These are phyloP conservation scores for Psilocybe tampanensis DNA, from an alignment of 768 basidiomycete species.

Conservation along the genomic window DNA sequence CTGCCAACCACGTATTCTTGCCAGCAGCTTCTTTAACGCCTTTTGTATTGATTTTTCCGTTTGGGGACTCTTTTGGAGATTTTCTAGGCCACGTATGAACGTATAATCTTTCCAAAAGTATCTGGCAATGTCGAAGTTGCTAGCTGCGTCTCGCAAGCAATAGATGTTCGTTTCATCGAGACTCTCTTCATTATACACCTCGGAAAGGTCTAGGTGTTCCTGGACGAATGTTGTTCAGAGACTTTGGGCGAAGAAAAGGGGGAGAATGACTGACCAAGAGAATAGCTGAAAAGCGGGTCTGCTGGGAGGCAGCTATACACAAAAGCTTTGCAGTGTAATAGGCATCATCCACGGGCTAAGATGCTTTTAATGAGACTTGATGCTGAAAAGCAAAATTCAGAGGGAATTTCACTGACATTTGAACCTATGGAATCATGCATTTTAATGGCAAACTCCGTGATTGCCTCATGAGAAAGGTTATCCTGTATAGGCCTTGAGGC, in stretches of 20 bases:
- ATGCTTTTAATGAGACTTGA: not conserved
- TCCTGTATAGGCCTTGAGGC: conserved; percentile 63
- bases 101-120: conserved; percentile 43
- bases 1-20: conserved; percentile 60
- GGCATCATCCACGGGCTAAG: conserved; percentile 54
- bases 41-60: conserved; percentile 41
- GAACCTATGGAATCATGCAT: conserved; percentile 56
- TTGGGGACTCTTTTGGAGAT: conserved; percentile 38
- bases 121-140: conserved; percentile 66
- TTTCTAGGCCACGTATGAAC: conserved; percentile 44
- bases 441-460: conserved; percentile 57
- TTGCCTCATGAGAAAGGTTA: conserved; percentile 47
- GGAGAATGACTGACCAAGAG: conserved; percentile 37
- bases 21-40: conserved; percentile 48
- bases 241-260: not conserved
- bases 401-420: conserved; percentile 45
- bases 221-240: conserved; percentile 24
- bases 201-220: conserved; percentile 58
- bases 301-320: conserved; percentile 66
- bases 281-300: conserved; percentile 54
- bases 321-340: conserved; percentile 65
- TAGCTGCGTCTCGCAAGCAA: conserved; percentile 62
- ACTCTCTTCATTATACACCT: conserved; percentile 54
- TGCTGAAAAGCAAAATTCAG: not conserved
- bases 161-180: conserved; percentile 59